Evolutionary conservation across 352 stramenopile genomes (phyloP).

Genomic region (Globisporangium okanoganense): DNA sequence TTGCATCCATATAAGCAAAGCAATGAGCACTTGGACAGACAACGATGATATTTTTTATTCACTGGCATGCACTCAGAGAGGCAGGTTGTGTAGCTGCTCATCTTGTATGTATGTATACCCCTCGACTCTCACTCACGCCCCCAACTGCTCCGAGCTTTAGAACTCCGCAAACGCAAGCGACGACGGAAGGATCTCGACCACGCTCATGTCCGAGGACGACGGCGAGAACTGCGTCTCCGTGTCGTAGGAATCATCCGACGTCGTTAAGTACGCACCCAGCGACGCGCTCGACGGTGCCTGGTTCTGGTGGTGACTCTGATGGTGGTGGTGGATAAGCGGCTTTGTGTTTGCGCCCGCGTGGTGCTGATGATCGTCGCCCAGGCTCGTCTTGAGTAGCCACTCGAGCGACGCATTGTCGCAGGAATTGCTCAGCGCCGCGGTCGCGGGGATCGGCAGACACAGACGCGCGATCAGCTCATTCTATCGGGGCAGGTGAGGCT

Average conservation of each 20-base stretch:
- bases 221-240: slow-evolving; percentile 22
- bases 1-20: not conserved
- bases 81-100: not conserved
- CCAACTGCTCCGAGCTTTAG: slow-evolving; percentile 11
- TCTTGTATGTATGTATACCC: slow-evolving; percentile 6
- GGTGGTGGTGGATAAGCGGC: not conserved
- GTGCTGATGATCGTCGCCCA: slow-evolving; percentile 31
- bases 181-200: slow-evolving; percentile 26
- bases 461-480: slow-evolving; percentile 33
- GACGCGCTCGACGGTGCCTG: slow-evolving; percentile 7
- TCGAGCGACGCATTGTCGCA: slow-evolving; percentile 45
- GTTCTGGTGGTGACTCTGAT: slow-evolving; percentile 8
- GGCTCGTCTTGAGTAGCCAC: slow-evolving; percentile 56
- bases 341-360: not conserved
- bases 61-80: not conserved
- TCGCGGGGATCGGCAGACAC: slow-evolving; percentile 14
- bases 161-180: slow-evolving; percentile 36
- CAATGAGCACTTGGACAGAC: not conserved
- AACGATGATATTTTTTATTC: not conserved
- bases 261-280: slow-evolving; percentile 44
- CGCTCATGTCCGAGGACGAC: slow-evolving; percentile 30
- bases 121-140: not conserved
- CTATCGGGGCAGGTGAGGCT: not conserved
- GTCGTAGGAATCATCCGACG: slow-evolving; percentile 40
- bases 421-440: slow-evolving; percentile 8